Conservation (phyloP, 495 filamentous ascomycete species). For the Penicillium cataractarum region DNA sequence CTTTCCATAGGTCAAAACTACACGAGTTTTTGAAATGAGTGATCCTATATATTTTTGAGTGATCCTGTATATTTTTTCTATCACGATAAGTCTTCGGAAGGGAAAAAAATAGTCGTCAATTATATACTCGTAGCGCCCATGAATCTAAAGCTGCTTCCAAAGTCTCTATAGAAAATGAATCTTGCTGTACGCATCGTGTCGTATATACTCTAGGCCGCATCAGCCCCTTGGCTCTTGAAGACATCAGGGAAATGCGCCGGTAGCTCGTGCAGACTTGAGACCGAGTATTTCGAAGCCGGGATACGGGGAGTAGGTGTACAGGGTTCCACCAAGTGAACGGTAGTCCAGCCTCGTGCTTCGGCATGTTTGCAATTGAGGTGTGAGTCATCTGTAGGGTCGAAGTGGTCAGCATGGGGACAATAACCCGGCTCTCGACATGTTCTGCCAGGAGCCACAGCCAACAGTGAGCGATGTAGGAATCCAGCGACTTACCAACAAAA, state of each 20-base stretch:
- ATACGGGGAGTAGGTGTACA: constrained; percentile 58
- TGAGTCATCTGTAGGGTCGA: constrained; percentile 69
- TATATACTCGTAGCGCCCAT: constrained; percentile 5
- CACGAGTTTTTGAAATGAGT: background rate
- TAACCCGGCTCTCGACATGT: background rate
- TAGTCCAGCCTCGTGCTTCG: constrained; percentile 75
- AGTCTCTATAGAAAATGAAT: constrained; percentile 4
- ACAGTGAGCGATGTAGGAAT: background rate
- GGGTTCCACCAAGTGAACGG: constrained; percentile 80
- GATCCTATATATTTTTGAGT: no score
- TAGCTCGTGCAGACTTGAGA: constrained; percentile 73
- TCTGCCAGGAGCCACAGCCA: background rate
- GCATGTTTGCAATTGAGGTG: constrained; percentile 72
- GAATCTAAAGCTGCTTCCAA: background rate
- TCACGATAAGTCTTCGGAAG: background rate
- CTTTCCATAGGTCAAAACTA: background rate
- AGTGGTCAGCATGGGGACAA: constrained; percentile 10
- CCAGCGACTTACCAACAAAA: constrained; percentile 74
- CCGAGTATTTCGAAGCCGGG: constrained; percentile 67
- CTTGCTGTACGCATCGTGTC: background rate
- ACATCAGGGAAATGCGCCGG: constrained; percentile 73
- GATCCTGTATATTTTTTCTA: no score
- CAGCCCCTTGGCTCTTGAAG: constrained; percentile 55
- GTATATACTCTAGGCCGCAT: constrained; percentile 14
- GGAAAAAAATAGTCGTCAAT: background rate